Conservation (phyloP, 2,329 filamentous ascomycete genomes). For the Pyricularia sp. region DNA sequence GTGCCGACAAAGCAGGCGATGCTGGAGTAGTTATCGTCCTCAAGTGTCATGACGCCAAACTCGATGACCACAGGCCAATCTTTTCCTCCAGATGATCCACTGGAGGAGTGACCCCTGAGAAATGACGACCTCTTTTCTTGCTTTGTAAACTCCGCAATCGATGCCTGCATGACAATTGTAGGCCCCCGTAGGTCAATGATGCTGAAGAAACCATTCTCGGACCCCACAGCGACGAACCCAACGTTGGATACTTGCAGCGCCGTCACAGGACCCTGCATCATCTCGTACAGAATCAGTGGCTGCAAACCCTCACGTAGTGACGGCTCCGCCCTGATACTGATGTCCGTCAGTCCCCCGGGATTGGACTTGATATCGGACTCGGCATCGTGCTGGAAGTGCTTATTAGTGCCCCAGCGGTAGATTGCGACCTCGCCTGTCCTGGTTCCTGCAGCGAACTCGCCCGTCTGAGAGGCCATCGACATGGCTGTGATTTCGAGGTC, state of each 20-base stretch:
- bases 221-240: slow-evolving; percentile 82
- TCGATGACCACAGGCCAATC: slow-evolving; percentile 80
- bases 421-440: slow-evolving; percentile 75
- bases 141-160: slow-evolving; percentile 65
- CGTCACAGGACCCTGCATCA: slow-evolving; percentile 73
- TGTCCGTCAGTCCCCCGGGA: slow-evolving; percentile 64
- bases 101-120: slow-evolving; percentile 40
- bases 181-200: slow-evolving; percentile 86
- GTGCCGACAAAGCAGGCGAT: slow-evolving; percentile 91
- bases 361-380: slow-evolving; percentile 41
- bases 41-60: slow-evolving; percentile 87
- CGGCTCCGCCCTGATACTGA: slow-evolving; percentile 62
- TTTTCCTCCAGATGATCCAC: slow-evolving; percentile 20
- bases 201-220: slow-evolving; percentile 69
- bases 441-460: slow-evolving; percentile 78
- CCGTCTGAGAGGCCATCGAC: slow-evolving; percentile 70
- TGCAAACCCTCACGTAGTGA: slow-evolving; percentile 58
- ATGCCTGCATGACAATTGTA: slow-evolving; percentile 67
- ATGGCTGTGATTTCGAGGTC: slow-evolving; percentile 70
- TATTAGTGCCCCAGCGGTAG: slow-evolving; percentile 82
- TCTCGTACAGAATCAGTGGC: slow-evolving; percentile 72
- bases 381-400: slow-evolving; percentile 54
- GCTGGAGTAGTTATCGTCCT: slow-evolving; percentile 91
- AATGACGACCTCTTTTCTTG: slow-evolving; percentile 70
- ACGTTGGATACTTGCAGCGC: slow-evolving; percentile 81